phyloP scores from a whole-genome alignment of 2,329 filamentous ascomycete genomes.

The Penicillium sp. region DNA sequence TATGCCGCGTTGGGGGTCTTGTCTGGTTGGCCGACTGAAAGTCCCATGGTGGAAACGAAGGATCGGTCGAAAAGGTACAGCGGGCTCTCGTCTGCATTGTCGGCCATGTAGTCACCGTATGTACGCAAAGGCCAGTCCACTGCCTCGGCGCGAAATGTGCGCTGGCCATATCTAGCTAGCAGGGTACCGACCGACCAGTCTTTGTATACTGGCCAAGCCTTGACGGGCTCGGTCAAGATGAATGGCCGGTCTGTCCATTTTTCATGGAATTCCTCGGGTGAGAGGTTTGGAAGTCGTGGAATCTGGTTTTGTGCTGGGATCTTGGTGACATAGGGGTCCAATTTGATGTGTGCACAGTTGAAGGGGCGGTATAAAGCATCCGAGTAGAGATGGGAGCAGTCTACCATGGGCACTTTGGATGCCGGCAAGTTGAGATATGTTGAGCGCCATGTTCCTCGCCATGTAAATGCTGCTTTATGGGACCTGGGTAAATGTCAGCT shows the following conservation, averaged over 20 bases:
- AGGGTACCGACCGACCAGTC: constrained; percentile 70
- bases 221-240: constrained; percentile 75
- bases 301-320: constrained; percentile 75
- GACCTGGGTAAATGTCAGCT: constrained; percentile 19
- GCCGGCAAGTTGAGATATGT: constrained; percentile 62
- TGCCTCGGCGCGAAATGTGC: constrained; percentile 80
- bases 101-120: constrained; percentile 75
- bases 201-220: constrained; percentile 70
- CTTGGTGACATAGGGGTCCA: constrained; percentile 60
- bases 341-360: constrained; percentile 71
- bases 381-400: constrained; percentile 77
- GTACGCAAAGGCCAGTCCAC: constrained; percentile 85
- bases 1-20: constrained; percentile 55
- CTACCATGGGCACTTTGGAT: constrained; percentile 53
- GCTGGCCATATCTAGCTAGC: constrained; percentile 57
- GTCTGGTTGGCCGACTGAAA: constrained; percentile 52
- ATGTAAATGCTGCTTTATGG: constrained; percentile 48
- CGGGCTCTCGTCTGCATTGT: constrained; percentile 78
- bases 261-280: constrained; percentile 65
- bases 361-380: constrained; percentile 88
- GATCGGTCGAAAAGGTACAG: constrained; percentile 85
- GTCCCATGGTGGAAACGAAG: constrained; percentile 79
- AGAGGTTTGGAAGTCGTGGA: constrained; percentile 61
- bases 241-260: constrained; percentile 78
- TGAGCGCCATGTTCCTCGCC: constrained; percentile 80